Evolutionary conservation across 2,329 filamentous ascomycete species (phyloP).

Genomic region (Pezicula radicicola): DNA sequence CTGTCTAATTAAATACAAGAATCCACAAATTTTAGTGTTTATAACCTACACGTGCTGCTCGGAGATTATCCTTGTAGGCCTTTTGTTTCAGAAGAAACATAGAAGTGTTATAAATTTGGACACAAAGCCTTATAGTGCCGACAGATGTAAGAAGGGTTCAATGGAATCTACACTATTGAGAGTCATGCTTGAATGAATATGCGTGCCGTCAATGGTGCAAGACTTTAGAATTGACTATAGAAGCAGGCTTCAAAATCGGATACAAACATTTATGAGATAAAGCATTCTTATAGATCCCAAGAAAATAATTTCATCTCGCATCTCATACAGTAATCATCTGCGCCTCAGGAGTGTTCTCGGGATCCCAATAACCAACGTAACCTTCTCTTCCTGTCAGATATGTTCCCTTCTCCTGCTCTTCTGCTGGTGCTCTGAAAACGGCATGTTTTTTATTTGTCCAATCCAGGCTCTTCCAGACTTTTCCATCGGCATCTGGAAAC

Average conservation of each 20-base stretch:
- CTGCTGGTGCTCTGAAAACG: not conserved
- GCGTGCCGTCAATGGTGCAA: no score
- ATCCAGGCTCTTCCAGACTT: not conserved
- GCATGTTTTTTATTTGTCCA: not conserved
- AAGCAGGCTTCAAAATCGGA: not conserved
- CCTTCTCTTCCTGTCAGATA: not conserved
- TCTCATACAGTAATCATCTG: not conserved
- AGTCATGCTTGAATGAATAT: no score
- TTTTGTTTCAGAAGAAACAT: no score
- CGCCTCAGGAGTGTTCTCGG: not conserved
- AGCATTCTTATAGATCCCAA: not conserved
- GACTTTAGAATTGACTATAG: no score
- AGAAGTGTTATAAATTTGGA: no score
- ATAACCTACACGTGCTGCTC: not conserved
- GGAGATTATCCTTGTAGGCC: not conserved
- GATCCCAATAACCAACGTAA: not conserved
- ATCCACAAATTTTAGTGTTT: not conserved
- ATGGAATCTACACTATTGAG: no score
- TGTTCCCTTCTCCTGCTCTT: not conserved
- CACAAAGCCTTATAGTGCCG: no score
- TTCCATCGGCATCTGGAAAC: not conserved
- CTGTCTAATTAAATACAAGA: no score
- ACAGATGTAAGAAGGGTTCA: no score
- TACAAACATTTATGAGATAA: not conserved
- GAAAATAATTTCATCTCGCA: not conserved